A percentile compares a stretch with the other conserved stretches of the same genome.
These are phyloP conservation scores for Boechera stricta DNA, from an alignment of 345 rosid genomes.

Conservation along the genomic window DNA sequence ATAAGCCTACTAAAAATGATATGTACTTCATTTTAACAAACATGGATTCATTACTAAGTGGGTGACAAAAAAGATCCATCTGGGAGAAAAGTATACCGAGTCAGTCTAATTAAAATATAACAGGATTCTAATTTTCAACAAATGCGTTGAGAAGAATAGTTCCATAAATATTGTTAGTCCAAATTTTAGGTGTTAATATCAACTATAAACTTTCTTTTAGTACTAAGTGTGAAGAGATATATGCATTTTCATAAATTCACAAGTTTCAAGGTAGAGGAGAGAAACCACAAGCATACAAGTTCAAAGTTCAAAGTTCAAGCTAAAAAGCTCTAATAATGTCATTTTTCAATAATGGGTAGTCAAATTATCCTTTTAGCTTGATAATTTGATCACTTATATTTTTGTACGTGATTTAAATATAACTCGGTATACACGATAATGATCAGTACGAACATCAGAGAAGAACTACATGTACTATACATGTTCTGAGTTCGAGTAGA, in stretches of 20 bases:
- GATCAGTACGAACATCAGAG: neutral
- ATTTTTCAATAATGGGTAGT: constrained; percentile 29
- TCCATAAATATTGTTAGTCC: constrained; percentile 27
- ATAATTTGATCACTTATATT: neutral
- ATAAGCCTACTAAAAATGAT: neutral
- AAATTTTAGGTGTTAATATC: constrained; percentile 35
- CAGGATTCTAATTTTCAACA: constrained; percentile 29
- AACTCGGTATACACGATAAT: neutral
- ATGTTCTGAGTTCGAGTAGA: neutral
- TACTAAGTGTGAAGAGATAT: constrained; percentile 14
- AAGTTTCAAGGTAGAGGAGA: constrained; percentile 32
- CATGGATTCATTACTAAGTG: neutral
- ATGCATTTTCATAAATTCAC: neutral
- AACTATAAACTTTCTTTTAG: constrained; percentile 12
- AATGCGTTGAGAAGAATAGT: constrained; percentile 29
- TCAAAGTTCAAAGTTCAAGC: constrained; percentile 26
- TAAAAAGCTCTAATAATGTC: neutral
- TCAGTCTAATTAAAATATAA: neutral
- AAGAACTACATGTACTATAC: constrained; percentile 9
- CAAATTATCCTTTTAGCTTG: neutral
- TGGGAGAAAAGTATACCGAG: neutral
- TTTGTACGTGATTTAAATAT: neutral
- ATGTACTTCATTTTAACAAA: neutral
- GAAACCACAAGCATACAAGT: constrained; percentile 20
- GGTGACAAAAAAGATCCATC: neutral